Percentiles rank a stretch among this genome's conserved stretches.
Evolutionary conservation across 257 asterid genomes (phyloP).

Genomic region (Lycium ferocissimum): DNA sequence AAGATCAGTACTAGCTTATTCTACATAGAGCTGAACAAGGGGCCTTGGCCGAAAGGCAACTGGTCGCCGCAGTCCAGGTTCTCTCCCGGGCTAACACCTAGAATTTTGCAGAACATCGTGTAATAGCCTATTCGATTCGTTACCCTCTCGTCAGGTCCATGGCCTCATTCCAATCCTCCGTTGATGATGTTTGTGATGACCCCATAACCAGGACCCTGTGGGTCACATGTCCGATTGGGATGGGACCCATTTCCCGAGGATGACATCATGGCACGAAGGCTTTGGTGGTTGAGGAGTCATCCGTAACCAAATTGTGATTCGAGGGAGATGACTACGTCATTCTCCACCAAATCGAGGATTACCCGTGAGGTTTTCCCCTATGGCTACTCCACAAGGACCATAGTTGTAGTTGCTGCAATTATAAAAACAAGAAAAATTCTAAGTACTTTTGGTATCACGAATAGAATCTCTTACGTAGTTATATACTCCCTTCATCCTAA

Average conservation of each 20-base stretch:
- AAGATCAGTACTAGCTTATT: too few relatives aligned
- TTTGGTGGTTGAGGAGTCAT: slow-evolving; percentile 46
- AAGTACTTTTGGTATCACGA: too few relatives aligned
- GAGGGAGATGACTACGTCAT: slow-evolving; percentile 41
- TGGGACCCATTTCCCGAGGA: slow-evolving; percentile 45
- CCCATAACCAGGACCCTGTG: slow-evolving; percentile 37
- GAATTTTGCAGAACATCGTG: slow-evolving; percentile 38
- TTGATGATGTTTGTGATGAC: slow-evolving; percentile 49
- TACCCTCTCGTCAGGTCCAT: slow-evolving; percentile 36
- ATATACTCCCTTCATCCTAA: too few relatives aligned
- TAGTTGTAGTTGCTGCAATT: slow-evolving; percentile 42
- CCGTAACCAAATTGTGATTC: slow-evolving; percentile 51
- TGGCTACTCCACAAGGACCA: slow-evolving; percentile 14
- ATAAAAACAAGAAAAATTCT: too few relatives aligned
- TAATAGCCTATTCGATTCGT: slow-evolving; percentile 40
- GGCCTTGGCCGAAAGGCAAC: slow-evolving; percentile 34
- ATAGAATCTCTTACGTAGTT: too few relatives aligned
- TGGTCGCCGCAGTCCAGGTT: slow-evolving; percentile 46
- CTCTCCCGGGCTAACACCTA: slow-evolving; percentile 38
- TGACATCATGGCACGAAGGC: slow-evolving; percentile 45
- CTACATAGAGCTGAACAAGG: too few relatives aligned
- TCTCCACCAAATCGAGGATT: neutral
- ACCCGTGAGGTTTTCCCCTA: too few relatives aligned
- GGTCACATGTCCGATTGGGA: slow-evolving; percentile 38
- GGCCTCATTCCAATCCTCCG: slow-evolving; percentile 46